Base-by-base conservation (phyloP, 768 basidiomycete genomes). In the Hygrocybe coccinea region DNA sequence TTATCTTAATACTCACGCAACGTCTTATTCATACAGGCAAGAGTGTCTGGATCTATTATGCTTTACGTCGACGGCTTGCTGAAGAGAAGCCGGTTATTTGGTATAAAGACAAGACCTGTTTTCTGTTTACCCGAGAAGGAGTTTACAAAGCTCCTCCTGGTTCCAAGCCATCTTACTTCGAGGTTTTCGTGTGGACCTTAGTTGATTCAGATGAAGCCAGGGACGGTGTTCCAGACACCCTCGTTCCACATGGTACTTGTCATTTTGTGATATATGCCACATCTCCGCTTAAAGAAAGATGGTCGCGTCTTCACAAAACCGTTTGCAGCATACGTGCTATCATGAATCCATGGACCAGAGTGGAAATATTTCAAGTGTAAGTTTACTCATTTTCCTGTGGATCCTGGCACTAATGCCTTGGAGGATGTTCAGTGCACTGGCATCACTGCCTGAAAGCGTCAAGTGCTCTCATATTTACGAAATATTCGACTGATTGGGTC, bases 281-380 rank as follows among this genome's bases (percentile, higher is more conserved):
- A n/a, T n/a, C 52, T 53, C 59, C 56, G 33, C 24, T 11, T 44
- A 54, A 38, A 49, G 55, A 56, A 49, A 44, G 56, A 19, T 60
- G 59, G 59, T 47, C 34, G 37, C 58, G 44, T 46, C 39, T 59
- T 36, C 22, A 59, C 15, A 35, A 49, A 50, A 58, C 59, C 29
- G 33, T 36, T 29, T 24, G 50, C 21, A 39, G n/a, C 36, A 43
- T 33, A 11, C 56, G 56, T 36, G 59, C 60, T 57, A 60, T 50
- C 35, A 50, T 50, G 35, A 36, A 64, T 50, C 62, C 61, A 33
- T 64, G 61, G 62, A 60, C 34, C n/a, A 59, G 50, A 35, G 35
- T 25, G 48, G 58, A 59, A 49, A 62, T 62, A 21, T 2, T 50
- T 48, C n/a, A n/a, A n/a, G n/a, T n/a, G n/a, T n/a, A n/a, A n/a